A percentile compares a stretch with the other conserved stretches of the same genome.
These are phyloP conservation scores for Fabrea salina DNA, from an alignment of 169 alveolate genomes.

Conservation along the genomic window DNA sequence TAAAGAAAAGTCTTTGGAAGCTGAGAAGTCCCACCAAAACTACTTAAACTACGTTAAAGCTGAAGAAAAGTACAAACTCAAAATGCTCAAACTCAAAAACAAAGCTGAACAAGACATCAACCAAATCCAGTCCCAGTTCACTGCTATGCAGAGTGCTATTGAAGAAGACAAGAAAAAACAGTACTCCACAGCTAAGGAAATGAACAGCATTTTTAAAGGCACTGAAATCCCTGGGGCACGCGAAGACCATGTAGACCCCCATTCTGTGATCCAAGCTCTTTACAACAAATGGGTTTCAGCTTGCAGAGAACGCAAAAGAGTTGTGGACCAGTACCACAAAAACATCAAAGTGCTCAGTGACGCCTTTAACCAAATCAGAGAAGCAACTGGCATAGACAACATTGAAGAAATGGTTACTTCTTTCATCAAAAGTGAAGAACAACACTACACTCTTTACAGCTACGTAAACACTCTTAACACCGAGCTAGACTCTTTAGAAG, in stretches of 20 bases:
- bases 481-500: slow-evolving; percentile 23
- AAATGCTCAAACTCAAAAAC: slow-evolving; percentile 7
- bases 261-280: neutral
- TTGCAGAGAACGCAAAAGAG: slow-evolving; percentile 6
- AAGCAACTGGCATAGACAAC: slow-evolving; percentile 22
- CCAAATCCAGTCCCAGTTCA: slow-evolving; percentile 44
- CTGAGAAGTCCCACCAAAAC: neutral
- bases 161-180: slow-evolving; percentile 44
- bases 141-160: slow-evolving; percentile 24
- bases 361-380: slow-evolving; percentile 18
- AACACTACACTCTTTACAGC: neutral
- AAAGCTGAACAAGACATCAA: slow-evolving; percentile 2
- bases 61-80: neutral
- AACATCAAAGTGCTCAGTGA: slow-evolving; percentile 10
- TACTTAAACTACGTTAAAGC: neutral
- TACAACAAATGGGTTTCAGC: slow-evolving; percentile 6
- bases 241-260: slow-evolving; percentile 38
- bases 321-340: neutral
- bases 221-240: neutral
- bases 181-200: slow-evolving; percentile 22
- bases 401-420: slow-evolving; percentile 24
- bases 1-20: neutral
- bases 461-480: slow-evolving; percentile 1
- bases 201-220: neutral
- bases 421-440: slow-evolving; percentile 31